Percentiles rank a stretch among this genome's conserved stretches.
Evolutionary conservation across 2,329 filamentous ascomycete species (phyloP).

Genomic region (Fusarium sp.): DNA sequence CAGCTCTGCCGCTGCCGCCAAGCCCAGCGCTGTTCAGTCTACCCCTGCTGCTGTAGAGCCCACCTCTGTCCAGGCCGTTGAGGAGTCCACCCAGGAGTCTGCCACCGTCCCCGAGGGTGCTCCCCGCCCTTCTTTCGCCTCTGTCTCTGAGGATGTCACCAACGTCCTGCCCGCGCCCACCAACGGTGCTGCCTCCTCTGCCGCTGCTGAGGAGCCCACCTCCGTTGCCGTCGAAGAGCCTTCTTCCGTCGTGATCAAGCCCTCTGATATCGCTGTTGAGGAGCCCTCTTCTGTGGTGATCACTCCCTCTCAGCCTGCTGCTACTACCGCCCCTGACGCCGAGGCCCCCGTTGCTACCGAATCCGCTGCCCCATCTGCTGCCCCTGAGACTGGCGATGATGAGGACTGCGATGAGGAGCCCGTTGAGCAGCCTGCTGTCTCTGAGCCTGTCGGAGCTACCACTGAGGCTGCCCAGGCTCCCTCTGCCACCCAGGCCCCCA

Average conservation of each 20-base stretch:
- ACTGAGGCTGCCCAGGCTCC: background rate
- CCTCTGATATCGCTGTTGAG: background rate
- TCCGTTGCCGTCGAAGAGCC: slow-evolving; percentile 16
- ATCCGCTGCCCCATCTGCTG: slow-evolving; percentile 8
- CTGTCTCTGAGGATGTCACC: slow-evolving; percentile 24
- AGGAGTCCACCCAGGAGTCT: slow-evolving; percentile 18
- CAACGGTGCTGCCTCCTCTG: slow-evolving; percentile 3
- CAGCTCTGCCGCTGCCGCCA: background rate
- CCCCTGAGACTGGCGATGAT: slow-evolving; percentile 5
- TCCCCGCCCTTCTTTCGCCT: slow-evolving; percentile 36
- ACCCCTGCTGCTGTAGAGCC: slow-evolving; percentile 14
- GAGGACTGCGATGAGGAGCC: background rate
- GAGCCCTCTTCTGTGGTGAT: background rate
- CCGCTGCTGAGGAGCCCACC: slow-evolving; percentile 11
- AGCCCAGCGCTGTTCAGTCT: slow-evolving; percentile 18
- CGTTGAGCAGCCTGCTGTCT: too few relatives aligned
- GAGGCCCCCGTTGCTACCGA: background rate
- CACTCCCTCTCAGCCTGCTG: background rate
- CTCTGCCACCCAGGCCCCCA: slow-evolving; percentile 15
- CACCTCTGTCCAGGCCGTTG: slow-evolving; percentile 15
- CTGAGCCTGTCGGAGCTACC: slow-evolving; percentile 1
- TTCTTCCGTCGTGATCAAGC: slow-evolving; percentile 21
- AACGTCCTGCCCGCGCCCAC: slow-evolving; percentile 27
- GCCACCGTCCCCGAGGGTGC: slow-evolving; percentile 17
- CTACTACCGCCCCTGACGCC: background rate